These are phyloP conservation scores for Besnoitia besnoiti DNA, from an alignment of 169 alveolate genomes.

Conservation along the genomic window DNA sequence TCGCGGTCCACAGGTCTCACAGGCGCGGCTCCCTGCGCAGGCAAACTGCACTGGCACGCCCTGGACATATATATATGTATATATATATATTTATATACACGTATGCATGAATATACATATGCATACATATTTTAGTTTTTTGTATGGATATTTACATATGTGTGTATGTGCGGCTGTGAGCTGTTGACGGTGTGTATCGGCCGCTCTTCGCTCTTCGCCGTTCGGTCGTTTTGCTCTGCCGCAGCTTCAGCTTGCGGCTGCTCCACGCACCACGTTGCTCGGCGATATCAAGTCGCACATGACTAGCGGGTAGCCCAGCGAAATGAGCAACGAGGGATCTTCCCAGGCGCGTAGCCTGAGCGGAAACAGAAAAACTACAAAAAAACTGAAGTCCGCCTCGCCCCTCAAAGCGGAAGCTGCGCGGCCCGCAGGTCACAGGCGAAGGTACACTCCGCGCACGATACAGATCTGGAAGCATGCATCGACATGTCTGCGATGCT, in stretches of 20 bases:
- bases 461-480: no score
- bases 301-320: constrained; percentile 44
- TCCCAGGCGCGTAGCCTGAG: constrained; percentile 41
- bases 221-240: background rate
- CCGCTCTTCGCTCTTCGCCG: background rate
- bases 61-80: background rate
- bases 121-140: background rate
- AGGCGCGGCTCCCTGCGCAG: no score
- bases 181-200: background rate
- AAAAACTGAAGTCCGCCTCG: no score
- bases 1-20: no score
- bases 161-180: background rate
- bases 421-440: no score
- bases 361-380: no score
- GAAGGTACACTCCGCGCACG: no score
- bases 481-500: no score
- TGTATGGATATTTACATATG: background rate
- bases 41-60: background rate
- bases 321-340: constrained; percentile 3
- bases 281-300: constrained; percentile 13
- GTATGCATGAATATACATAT: background rate
- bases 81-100: background rate
- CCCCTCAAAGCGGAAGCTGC: no score
- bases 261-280: constrained; percentile 20
- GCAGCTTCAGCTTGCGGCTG: no score